Percentiles rank a stretch among this genome's conserved stretches.
These are phyloP conservation scores for Avicennia marina DNA, from an alignment of 257 asterid genomes.

Conservation along the genomic window DNA sequence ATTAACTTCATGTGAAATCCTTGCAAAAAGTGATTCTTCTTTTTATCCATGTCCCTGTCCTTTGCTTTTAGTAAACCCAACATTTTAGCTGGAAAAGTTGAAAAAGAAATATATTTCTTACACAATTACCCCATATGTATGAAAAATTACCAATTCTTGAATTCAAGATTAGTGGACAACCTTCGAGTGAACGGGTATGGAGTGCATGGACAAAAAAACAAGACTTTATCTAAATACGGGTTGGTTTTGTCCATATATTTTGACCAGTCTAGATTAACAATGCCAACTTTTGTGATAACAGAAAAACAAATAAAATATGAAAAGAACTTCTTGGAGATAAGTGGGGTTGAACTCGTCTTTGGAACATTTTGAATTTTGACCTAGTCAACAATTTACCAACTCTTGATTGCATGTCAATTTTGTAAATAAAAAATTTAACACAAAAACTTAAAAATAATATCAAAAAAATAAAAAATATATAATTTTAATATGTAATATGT, in stretches of 20 bases:
- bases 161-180: too few relatives aligned
- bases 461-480: too few relatives aligned
- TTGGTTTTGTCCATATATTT: not conserved
- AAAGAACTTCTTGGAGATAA: too few relatives aligned
- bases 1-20: too few relatives aligned
- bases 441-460: too few relatives aligned
- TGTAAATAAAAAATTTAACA: too few relatives aligned
- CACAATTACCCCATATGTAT: too few relatives aligned
- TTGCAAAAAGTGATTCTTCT: not conserved
- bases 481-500: too few relatives aligned
- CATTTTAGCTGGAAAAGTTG: not conserved
- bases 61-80: not conserved
- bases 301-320: too few relatives aligned
- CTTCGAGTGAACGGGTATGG: not conserved
- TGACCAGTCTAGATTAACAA: not conserved
- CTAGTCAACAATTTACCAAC: not conserved
- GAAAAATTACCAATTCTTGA: too few relatives aligned
- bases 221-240: not conserved
- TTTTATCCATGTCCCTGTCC: not conserved
- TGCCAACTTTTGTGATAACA: too few relatives aligned
- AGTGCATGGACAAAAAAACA: slow-evolving; percentile 7
- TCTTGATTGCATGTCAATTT: too few relatives aligned
- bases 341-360: not conserved
- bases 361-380: slow-evolving; percentile 12
- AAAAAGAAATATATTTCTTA: not conserved